Evolutionary conservation across 1,284 basidiomycete species (phyloP), one percentile per base, ranked within the genome.

Genomic region (Apiotrichum sp.): DNA sequence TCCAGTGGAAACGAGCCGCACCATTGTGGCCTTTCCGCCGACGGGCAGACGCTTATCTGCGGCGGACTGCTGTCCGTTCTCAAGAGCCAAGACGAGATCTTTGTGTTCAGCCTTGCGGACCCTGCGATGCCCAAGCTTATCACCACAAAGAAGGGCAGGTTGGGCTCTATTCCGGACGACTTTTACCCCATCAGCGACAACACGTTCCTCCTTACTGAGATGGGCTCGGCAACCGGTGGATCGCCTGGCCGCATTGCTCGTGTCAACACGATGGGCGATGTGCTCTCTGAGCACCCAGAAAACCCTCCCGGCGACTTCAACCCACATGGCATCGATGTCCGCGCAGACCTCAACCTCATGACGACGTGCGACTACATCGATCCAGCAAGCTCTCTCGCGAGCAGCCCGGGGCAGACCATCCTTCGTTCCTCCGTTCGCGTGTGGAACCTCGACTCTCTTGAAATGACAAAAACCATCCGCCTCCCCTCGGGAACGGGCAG

Each of bases 311-410:
- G 50, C 47, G 41, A 46, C 14, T 59, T 59, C 47, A 52, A 52
- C 47, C 57, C 57, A n/a, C 57, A 59, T 47, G 57, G 57, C 16
- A 47, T 59, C 32, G 53, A 59, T 40, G 22, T 59, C 8, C 57
- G 57, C 8, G 16, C 32, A 10, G 57, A 59, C 50, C 53, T 59
- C 46, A 59, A 59, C 43, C 53, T 59, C 22, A 42, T 59, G 38
- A 53, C 43, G 11, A 55, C 57, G 4, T 59, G 47, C 42, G 57
- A 59, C 53, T 59, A 42, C 40, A 11, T 59, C 10, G 48, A 59
- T 47, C 47, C 51, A 2, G 35, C 47, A 8, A 52, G 50, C 5
- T 47, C 45, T 7, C 44, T 46, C 52, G 52, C 55, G 44, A 33
- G 36, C 8, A 16, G 29, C 6, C 50, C 50, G 2, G 55, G 55